Evolutionary conservation across 257 asterid genomes (phyloP).

Genomic region (Solanum neorickii): DNA sequence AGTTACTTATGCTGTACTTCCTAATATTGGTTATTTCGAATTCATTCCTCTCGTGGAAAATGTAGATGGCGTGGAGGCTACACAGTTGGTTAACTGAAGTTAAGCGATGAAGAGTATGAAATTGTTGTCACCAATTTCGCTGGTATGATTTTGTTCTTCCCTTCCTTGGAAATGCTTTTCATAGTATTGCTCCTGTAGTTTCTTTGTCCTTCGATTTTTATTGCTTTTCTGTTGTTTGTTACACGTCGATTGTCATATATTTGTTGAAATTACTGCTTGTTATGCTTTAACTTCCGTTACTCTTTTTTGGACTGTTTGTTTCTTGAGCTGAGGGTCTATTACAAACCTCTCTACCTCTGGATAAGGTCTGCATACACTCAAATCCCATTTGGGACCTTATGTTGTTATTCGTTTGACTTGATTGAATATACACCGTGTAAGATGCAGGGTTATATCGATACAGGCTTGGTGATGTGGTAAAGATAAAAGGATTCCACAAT

Average conservation of each 20-base stretch:
- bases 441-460: conserved; percentile 83
- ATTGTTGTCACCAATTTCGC: conserved; percentile 67
- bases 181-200: not conserved
- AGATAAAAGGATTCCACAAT: conserved; percentile 78
- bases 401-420: not conserved
- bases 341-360: not conserved
- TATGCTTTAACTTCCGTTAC: not conserved
- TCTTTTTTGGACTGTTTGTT: too few relatives aligned
- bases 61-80: conserved; percentile 12
- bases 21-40: conserved; percentile 77
- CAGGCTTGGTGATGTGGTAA: conserved; percentile 76
- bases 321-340: not conserved
- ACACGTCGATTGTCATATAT: not conserved
- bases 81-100: conserved; percentile 66
- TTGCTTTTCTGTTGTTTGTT: not conserved
- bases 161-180: not conserved
- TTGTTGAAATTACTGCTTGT: not conserved
- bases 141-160: conserved; percentile 21
- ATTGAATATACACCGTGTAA: not conserved
- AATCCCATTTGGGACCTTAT: too few relatives aligned
- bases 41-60: conserved; percentile 52
- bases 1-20: conserved; percentile 69
- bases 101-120: conserved; percentile 71
- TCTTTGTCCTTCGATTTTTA: not conserved
- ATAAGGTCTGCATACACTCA: not conserved